Evolutionary conservation across 805 yeast species (phyloP).

Genomic region (Clavispora santaluciae): DNA sequence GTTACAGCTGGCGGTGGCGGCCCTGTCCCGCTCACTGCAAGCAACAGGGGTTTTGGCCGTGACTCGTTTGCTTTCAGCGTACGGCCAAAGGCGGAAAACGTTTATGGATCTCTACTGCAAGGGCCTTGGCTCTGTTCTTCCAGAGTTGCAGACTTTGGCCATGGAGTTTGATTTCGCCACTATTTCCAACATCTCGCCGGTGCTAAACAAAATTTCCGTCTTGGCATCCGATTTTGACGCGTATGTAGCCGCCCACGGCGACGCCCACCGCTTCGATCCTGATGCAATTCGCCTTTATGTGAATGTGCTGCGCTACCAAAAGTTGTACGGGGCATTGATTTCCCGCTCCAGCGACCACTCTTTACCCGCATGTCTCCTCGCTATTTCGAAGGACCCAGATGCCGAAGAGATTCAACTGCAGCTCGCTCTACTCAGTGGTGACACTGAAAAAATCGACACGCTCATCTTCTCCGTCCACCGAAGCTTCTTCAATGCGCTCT

Average conservation of each 20-base stretch:
- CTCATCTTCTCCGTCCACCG: constrained; percentile 1
- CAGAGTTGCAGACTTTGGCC: constrained; percentile 4
- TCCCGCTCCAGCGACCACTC: not conserved
- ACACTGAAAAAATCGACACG: not conserved
- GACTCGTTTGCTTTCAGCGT: not conserved
- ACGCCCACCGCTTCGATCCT: constrained; percentile 1
- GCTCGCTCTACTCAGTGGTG: not conserved
- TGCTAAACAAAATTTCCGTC: constrained; percentile 2
- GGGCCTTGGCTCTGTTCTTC: constrained; percentile 5
- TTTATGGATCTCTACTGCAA: not conserved
- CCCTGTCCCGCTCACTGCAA: not conserved
- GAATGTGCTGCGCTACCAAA: constrained; percentile 6
- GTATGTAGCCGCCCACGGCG: not conserved
- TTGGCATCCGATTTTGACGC: constrained; percentile 4
- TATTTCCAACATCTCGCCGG: constrained; percentile 3
- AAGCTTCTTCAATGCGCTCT: constrained; percentile 2
- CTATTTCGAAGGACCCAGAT: not conserved
- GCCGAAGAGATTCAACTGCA: not conserved
- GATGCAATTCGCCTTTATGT: constrained; percentile 2
- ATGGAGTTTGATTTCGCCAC: constrained; percentile 2
- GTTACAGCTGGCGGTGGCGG: not conserved
- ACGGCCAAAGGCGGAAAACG: not conserved
- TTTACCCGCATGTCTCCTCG: not conserved
- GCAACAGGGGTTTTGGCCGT: not conserved
- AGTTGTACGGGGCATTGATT: not conserved